These are phyloP conservation scores for Hsuehochloa calcarea DNA, from an alignment of 176 grass and related monocot species.

Conservation along the genomic window DNA sequence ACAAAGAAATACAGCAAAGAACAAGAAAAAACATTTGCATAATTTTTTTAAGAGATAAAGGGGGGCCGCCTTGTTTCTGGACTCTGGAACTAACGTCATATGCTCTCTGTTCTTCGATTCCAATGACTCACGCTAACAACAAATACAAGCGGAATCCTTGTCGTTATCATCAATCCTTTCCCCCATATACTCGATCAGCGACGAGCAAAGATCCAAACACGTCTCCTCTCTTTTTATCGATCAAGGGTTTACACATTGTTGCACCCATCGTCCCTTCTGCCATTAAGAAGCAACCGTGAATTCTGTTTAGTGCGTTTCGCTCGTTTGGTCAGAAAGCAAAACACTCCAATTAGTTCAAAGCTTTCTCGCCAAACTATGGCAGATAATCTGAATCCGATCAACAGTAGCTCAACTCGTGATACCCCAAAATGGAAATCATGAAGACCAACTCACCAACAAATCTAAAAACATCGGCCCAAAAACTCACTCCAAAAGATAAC, in stretches of 20 bases:
- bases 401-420: background rate
- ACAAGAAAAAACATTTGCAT: background rate
- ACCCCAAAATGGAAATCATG: background rate
- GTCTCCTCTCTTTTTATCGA: background rate
- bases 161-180: constrained; percentile 11
- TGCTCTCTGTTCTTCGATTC: background rate
- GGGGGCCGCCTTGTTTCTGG: background rate
- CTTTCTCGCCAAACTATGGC: background rate
- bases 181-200: constrained; percentile 2
- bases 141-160: constrained; percentile 1
- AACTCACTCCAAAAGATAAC: background rate
- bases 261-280: background rate
- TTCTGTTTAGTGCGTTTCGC: background rate
- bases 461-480: background rate
- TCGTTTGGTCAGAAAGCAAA: background rate
- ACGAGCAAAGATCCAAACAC: background rate
- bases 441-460: background rate
- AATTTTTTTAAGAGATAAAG: background rate
- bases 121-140: constrained; percentile 18
- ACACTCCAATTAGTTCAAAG: background rate
- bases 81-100: constrained; percentile 19
- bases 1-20: background rate
- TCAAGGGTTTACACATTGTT: background rate
- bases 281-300: background rate
- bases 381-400: background rate